Conservation (phyloP, 805 yeast genomes). For the Pichia californica region DNA sequence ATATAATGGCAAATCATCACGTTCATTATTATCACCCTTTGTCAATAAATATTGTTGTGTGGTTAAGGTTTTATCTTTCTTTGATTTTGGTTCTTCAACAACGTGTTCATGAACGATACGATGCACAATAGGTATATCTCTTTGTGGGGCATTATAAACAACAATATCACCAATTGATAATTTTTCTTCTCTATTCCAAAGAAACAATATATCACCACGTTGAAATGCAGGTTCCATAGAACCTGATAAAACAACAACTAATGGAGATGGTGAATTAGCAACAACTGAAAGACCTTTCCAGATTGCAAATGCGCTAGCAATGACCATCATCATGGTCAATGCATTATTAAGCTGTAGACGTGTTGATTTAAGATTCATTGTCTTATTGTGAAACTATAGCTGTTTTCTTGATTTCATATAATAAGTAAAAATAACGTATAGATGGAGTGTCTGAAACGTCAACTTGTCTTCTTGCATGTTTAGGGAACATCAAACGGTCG, state of each 20-base stretch:
- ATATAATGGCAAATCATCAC: conserved; percentile 84
- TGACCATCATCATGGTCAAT: conserved; percentile 67
- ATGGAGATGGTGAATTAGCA: conserved; percentile 83
- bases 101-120: conserved; percentile 84
- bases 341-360: conserved; percentile 34
- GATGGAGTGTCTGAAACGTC: too few relatives aligned
- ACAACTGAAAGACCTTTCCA: conserved; percentile 79
- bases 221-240: conserved; percentile 99
- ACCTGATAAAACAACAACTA: conserved; percentile 94
- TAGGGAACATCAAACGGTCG: too few relatives aligned
- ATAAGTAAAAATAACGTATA: too few relatives aligned
- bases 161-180: conserved; percentile 87
- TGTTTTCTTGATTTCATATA: too few relatives aligned
- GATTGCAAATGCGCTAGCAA: conserved; percentile 83
- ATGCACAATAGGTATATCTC: conserved; percentile 93
- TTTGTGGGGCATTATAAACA: conserved; percentile 76
- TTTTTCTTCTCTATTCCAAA: conserved; percentile 74
- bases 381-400: too few relatives aligned
- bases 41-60: conserved; percentile 65
- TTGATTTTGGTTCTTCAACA: too few relatives aligned
- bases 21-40: conserved; percentile 93
- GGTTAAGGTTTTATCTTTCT: conserved; percentile 12
- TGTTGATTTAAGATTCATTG: conserved; percentile 26
- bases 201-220: conserved; percentile 87
- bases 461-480: too few relatives aligned